These are phyloP conservation scores for Claviceps capensis DNA, from an alignment of 2,329 filamentous ascomycete genomes.

Conservation along the genomic window DNA sequence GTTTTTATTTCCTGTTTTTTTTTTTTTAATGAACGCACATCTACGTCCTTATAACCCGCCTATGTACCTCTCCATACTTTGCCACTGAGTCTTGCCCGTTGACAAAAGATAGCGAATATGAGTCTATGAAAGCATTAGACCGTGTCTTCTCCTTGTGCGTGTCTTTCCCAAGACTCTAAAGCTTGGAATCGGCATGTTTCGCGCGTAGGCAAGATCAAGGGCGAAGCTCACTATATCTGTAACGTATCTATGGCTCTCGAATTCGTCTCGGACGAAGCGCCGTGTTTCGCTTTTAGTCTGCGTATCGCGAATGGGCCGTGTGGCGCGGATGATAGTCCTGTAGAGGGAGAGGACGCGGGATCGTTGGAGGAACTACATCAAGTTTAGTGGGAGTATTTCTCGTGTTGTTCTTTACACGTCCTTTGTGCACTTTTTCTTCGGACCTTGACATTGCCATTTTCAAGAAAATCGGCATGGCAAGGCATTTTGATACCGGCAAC, in stretches of 20 bases:
- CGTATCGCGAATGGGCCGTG: conserved; percentile 35
- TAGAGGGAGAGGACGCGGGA: conserved; percentile 42
- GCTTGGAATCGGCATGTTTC: too few relatives aligned
- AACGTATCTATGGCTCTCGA: conserved; percentile 43
- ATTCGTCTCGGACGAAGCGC: conserved; percentile 44
- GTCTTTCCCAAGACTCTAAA: too few relatives aligned
- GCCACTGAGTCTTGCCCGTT: conserved; percentile 53
- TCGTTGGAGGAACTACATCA: conserved; percentile 43
- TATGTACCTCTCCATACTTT: conserved; percentile 39
- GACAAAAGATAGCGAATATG: conserved; percentile 51
- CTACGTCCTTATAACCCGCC: conserved; percentile 20
- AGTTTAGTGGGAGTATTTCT: not conserved
- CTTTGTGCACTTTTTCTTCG: not conserved
- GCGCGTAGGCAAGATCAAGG: conserved; percentile 3
- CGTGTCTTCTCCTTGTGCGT: not conserved
- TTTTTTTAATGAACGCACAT: not conserved
- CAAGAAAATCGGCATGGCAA: too few relatives aligned
- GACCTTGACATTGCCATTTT: not conserved
- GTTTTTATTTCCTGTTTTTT: not conserved
- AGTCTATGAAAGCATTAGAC: conserved; percentile 19
- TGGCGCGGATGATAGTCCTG: conserved; percentile 42
- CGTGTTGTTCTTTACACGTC: not conserved
- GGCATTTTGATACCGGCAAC: too few relatives aligned
- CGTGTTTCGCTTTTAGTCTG: conserved; percentile 40
- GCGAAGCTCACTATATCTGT: conserved; percentile 37